Percentiles rank a stretch among this genome's conserved stretches.
Conservation (phyloP, 305 asterid genomes). For the Solanum hybrid region DNA sequence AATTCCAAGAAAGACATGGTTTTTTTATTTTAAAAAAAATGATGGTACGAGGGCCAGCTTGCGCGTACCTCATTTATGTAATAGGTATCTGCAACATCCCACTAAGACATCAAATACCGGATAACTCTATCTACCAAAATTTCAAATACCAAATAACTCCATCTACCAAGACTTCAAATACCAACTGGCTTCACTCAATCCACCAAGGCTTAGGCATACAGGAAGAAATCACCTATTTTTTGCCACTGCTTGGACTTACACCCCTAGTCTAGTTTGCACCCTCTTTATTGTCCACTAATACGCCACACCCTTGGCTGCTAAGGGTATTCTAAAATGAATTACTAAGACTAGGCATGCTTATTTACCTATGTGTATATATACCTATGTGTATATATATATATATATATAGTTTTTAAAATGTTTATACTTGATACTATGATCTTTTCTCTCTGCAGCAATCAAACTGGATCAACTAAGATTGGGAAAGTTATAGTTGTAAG, state of each 20-base stretch:
- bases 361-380: background rate
- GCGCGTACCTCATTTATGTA: background rate
- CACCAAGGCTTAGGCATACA: background rate
- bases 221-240: background rate
- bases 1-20: background rate
- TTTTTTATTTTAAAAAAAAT: background rate
- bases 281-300: background rate
- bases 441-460: background rate
- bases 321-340: background rate
- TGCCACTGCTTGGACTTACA: background rate
- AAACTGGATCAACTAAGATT: background rate
- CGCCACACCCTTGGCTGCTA: background rate
- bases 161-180: background rate
- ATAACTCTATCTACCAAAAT: background rate
- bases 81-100: background rate
- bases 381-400: background rate
- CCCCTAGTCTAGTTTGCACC: background rate
- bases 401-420: background rate
- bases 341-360: background rate
- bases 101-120: background rate
- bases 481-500: background rate
- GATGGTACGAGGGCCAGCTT: background rate
- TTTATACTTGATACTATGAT: background rate
- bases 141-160: background rate
- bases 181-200: background rate